Percentiles rank a stretch among this genome's conserved stretches.
Conservation (phyloP, 495 filamentous ascomycete genomes). For the Terfezia boudieri region DNA sequence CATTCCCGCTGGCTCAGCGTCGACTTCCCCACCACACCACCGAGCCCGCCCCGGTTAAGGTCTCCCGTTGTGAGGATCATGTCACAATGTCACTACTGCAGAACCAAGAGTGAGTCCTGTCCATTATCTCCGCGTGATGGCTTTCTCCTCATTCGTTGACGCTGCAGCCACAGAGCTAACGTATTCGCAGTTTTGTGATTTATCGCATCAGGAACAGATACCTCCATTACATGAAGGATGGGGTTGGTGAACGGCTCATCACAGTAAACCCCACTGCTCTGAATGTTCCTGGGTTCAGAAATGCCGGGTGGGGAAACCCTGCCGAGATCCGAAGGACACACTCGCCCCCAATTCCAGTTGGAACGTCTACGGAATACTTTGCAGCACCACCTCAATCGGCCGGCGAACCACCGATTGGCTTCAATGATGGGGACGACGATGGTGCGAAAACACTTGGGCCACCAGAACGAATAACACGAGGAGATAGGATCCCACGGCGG, state of each 20-base stretch:
- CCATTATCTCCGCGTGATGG: slow-evolving; percentile 1
- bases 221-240: slow-evolving; percentile 73
- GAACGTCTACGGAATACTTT: slow-evolving; percentile 77
- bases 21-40: too few relatives aligned
- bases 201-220: slow-evolving; percentile 88
- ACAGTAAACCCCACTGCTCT: slow-evolving; percentile 75
- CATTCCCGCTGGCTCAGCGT: too few relatives aligned
- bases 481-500: slow-evolving; percentile 23
- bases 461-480: slow-evolving; percentile 25
- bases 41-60: too few relatives aligned
- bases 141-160: not conserved
- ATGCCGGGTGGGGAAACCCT: slow-evolving; percentile 74
- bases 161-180: slow-evolving; percentile 6
- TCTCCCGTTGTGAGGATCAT: not conserved
- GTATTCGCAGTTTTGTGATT: slow-evolving; percentile 47
- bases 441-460: slow-evolving; percentile 49
- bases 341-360: slow-evolving; percentile 87
- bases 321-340: slow-evolving; percentile 72
- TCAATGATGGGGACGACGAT: slow-evolving; percentile 34
- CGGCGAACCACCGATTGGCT: slow-evolving; percentile 23
- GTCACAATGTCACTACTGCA: slow-evolving; percentile 70
- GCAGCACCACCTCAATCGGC: slow-evolving; percentile 37
- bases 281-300: slow-evolving; percentile 85
- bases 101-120: slow-evolving; percentile 66
- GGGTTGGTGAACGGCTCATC: slow-evolving; percentile 86